Base-by-base conservation (phyloP, 139 green algal genomes). In the Asterochloris erici region DNA sequence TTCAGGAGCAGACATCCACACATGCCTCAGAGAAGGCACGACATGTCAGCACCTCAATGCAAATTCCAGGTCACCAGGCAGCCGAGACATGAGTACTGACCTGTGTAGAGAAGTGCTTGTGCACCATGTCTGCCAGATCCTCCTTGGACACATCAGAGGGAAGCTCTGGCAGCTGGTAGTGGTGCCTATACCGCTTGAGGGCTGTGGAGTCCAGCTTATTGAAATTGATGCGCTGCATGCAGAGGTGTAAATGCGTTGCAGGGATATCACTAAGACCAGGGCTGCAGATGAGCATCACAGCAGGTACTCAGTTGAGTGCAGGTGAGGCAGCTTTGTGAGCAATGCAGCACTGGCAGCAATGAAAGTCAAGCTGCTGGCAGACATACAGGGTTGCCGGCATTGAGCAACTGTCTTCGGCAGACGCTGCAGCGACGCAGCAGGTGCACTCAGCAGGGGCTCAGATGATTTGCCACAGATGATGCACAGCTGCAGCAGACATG, bases 191-290 rank as follows among this genome's bases (percentile, higher is more conserved):
- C 11, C 86, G 78, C 71, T 82, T 86, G 69, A 95, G 83, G 12
- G 90, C 79, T 13, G 79, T n/a, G 2, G 80, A 89, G 73, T 95
- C 86, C 77, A 95, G 90, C 86, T 90, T 91, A 73, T 74, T 74
- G 61, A 95, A 86, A 78, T 95, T 86, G 47, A 95, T 83, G 28
- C 84, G 79, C 79, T 88, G 82, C 75, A 69, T 12, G 16, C 29
- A 77, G 17, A 38, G 24, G n/a, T 77, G 14, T 29, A 9, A 73
- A 66, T 17, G 74, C 28, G 38, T 38, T 66, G 17, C 63, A 21
- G 12, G 14, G 15, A 26, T 26, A 11, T 77, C n/a, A 23, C 73
- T 23, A 11, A 28, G 24, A 38, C n/a, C 73, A 77, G 21, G 26
- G 0, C 9, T 54, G 38, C 38, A 77, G 73, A 54, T 61, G 9